A percentile compares a stretch with the other conserved stretches of the same genome.
phyloP scores from a whole-genome alignment of 2,329 filamentous ascomycete species.

The Cladophialophora exuberans region DNA sequence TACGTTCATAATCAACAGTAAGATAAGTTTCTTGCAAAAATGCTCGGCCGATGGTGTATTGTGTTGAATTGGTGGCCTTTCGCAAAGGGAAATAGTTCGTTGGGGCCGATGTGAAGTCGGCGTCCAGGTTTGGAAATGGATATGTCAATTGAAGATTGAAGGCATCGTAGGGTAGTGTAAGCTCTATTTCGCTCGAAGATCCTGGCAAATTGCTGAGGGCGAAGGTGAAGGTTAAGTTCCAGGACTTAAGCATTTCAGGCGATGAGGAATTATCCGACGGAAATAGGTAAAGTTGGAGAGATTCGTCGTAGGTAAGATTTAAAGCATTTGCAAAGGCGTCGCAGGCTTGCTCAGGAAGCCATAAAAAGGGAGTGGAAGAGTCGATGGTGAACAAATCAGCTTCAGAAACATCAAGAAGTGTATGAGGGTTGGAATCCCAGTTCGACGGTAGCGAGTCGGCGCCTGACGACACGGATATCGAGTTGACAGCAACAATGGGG shows the following conservation, averaged over 20 bases:
- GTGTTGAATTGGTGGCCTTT: slow-evolving; percentile 38
- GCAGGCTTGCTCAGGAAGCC: slow-evolving; percentile 43
- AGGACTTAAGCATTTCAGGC: slow-evolving; percentile 35
- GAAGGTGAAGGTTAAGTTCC: slow-evolving; percentile 43
- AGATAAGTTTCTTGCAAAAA: slow-evolving; percentile 49
- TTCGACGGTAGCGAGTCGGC: slow-evolving; percentile 22
- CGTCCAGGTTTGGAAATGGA: slow-evolving; percentile 39
- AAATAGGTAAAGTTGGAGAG: slow-evolving; percentile 42
- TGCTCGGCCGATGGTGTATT: slow-evolving; percentile 44
- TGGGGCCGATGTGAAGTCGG: slow-evolving; percentile 31
- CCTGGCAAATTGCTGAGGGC: slow-evolving; percentile 38
- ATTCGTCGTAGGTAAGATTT: slow-evolving; percentile 41
- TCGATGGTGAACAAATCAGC: slow-evolving; percentile 41
- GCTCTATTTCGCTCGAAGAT: slow-evolving; percentile 36
- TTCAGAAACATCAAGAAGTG: slow-evolving; percentile 30
- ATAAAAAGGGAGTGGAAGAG: slow-evolving; percentile 45
- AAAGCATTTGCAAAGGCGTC: slow-evolving; percentile 42
- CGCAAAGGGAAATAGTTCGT: slow-evolving; percentile 46
- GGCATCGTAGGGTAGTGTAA: slow-evolving; percentile 44
- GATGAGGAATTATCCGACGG: slow-evolving; percentile 22
- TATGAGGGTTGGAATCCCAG: slow-evolving; percentile 33
- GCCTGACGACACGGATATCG: slow-evolving; percentile 34
- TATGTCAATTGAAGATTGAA: slow-evolving; percentile 43
- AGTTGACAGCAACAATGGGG: slow-evolving; percentile 39
- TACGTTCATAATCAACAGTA: slow-evolving; percentile 42